Percentiles rank a stretch among this genome's conserved stretches.
Evolutionary conservation across 345 rosid genomes (phyloP).

Genomic region (Populus tremula): DNA sequence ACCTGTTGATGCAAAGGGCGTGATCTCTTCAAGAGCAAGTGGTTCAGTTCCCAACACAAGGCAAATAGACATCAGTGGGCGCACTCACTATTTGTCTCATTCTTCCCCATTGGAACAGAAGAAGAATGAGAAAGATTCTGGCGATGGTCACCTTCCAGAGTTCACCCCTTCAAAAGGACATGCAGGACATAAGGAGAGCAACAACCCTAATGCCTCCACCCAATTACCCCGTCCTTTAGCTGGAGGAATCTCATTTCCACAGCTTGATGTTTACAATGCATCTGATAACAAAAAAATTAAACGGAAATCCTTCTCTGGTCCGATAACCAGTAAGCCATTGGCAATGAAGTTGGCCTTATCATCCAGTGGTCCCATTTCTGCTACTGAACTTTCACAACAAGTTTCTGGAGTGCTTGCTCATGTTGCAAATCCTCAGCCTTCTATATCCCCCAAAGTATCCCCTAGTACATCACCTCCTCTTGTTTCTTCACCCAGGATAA

Average conservation of each 20-base stretch:
- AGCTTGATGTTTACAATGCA: slow-evolving; percentile 30
- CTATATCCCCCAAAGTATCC: slow-evolving; percentile 66
- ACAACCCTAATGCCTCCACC: slow-evolving; percentile 35
- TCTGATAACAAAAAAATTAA: slow-evolving; percentile 49
- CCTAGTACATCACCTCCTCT: slow-evolving; percentile 85
- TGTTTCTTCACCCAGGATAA: slow-evolving; percentile 69
- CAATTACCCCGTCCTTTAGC: slow-evolving; percentile 60
- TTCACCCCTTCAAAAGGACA: slow-evolving; percentile 20
- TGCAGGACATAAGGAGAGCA: slow-evolving; percentile 37
- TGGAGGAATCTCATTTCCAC: slow-evolving; percentile 49
- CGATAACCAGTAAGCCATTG: slow-evolving; percentile 53
- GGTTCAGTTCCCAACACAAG: slow-evolving; percentile 38
- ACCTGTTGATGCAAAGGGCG: slow-evolving; percentile 53
- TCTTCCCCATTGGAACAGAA: slow-evolving; percentile 88
- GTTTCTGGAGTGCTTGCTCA: slow-evolving; percentile 47
- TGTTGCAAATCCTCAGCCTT: slow-evolving; percentile 42
- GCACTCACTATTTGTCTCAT: slow-evolving; percentile 53
- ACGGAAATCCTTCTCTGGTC: slow-evolving; percentile 74
- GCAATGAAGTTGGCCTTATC: slow-evolving; percentile 48
- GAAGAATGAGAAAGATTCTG: slow-evolving; percentile 44
- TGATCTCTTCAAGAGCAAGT: slow-evolving; percentile 42
- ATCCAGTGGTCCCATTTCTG: slow-evolving; percentile 42
- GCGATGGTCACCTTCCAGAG: slow-evolving; percentile 32
- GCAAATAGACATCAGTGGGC: slow-evolving; percentile 41
- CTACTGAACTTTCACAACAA: slow-evolving; percentile 43